Base-by-base conservation (phyloP, 352 stramenopile species). In the Aphanomyces stellatus region DNA sequence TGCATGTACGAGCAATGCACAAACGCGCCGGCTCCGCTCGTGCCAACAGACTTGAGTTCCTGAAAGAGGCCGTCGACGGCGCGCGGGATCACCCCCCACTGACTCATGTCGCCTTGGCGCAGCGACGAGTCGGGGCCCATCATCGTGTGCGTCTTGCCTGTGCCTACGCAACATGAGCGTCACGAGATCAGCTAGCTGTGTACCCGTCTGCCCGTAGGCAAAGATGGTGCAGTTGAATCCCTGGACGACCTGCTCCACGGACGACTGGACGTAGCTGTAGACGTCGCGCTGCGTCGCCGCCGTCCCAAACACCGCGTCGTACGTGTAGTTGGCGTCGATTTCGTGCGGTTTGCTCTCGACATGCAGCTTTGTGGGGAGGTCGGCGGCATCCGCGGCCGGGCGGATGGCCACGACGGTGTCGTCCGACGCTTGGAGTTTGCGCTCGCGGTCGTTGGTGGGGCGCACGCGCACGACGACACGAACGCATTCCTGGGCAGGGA, bases 181-280 rank as follows among this genome's bases (percentile, higher is more conserved):
- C 7, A 2, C 6, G 5, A 15, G 5, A 49, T 7, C 10, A 24
- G 24, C 4, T 8, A 11, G 2, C 24, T 15, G 24, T 1, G 28
- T 27, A 67, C 60, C 88, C 5, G 89, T 97, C 62, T 97, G 89
- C 3, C 89, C 89, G 64, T 97, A 97, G 2, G 89, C 88, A 71
- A 97, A 96, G 40, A 97, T 91, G 13, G 85, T 96, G 72, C 85
- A 93, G 76, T 96, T 96, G 72, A 90, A 91, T 33, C 88, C 88
- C 69, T 93, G 80, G 1, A 89, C 77, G 6, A 96, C 79, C 61
- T 90, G 80, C 46, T 88, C 78, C 33, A 96, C 80, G 2, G 78
- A 76, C 33, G 88, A 81, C 17, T 77, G 75, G 1, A 90, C 59
- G 46, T 92, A 88, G 10, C 76, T 69, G 55, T 95, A 97, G 5